Base-by-base conservation (phyloP, 805 yeast genomes). In the Wickerhamomyces rabaulensis region DNA sequence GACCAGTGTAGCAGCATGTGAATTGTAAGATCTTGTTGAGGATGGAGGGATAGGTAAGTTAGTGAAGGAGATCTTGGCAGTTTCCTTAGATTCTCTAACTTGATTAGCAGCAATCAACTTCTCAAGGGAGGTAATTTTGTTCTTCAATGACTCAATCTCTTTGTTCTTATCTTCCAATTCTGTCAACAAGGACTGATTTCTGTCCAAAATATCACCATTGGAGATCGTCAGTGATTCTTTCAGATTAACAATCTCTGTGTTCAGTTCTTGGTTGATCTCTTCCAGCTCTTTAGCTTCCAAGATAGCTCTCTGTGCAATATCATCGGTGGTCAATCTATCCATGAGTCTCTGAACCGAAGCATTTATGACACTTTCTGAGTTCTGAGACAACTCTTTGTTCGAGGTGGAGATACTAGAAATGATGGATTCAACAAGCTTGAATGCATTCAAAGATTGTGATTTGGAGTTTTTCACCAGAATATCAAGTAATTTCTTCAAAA, bases 251-350 rank as follows among this genome's bases (percentile, higher is more conserved):
- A 58, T 49, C 29, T 59, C 56, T 2, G 31, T 23, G 21, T 53
- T 62, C 15, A 82, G 75, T 42, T 67, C 69, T 48, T 68, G 69
- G 1, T 74, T 73, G 20, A 63, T 62, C 40, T 57, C 57, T 33
- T 68, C 65, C 16, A 75, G 69, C 12, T 68, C 73, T 44, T 70
- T 73, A 9, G 75, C 73, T 41, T 81, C 85, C 44, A 54, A 62
- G 48, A 64, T 69, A 51, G 94, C 89, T 43, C 80, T 72, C 38
- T 80, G 67, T 13, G 91, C 91, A 65, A 82, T 79, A 42, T 84
- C 91, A 60, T 88, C 96, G 1, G 91, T 83, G 46, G 80, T 75
- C 61, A 87, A 69, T 37, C 84, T 73, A 16, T 85, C 75, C 51
- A 75, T 71, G 33, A 89, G 68, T 39, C 78, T 67, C 54, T 83